Percentiles rank a stretch among this genome's conserved stretches.
These are phyloP conservation scores for Xylariaceae sp. DNA, from an alignment of 2,329 filamentous ascomycete species.

Conservation along the genomic window DNA sequence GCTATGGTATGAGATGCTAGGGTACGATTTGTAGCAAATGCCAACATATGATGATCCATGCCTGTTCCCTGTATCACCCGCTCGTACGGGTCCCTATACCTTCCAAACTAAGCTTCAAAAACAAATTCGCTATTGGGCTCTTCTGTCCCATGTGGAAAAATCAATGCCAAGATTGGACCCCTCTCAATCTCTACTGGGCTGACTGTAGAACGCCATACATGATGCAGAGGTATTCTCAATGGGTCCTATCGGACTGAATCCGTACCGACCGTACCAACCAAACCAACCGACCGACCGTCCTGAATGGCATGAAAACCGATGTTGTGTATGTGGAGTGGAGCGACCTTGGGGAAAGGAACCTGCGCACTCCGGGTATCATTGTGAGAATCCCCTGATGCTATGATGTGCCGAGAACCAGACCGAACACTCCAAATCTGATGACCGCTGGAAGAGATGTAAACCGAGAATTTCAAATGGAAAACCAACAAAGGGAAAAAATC, in stretches of 20 bases:
- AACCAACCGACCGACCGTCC: conserved; percentile 22
- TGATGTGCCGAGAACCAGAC: conserved; percentile 35
- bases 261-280: conserved; percentile 23
- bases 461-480: background rate
- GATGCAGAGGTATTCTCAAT: conserved; percentile 40
- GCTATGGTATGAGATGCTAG: no score
- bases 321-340: conserved; percentile 41
- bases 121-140: no score
- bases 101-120: no score
- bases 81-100: no score
- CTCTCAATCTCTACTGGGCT: conserved; percentile 35
- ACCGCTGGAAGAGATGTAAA: background rate
- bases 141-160: no score
- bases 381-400: conserved; percentile 40
- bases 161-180: conserved; percentile 19
- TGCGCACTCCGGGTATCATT: conserved; percentile 46
- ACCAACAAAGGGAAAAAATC: no score
- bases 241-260: conserved; percentile 27
- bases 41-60: no score
- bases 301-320: conserved; percentile 23
- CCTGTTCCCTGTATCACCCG: no score
- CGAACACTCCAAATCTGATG: no score
- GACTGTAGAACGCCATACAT: conserved; percentile 36
- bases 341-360: conserved; percentile 34
- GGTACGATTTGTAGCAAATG: no score